Conservation (phyloP, 2,329 filamentous ascomycete species). For the Fusarium nurragi region DNA sequence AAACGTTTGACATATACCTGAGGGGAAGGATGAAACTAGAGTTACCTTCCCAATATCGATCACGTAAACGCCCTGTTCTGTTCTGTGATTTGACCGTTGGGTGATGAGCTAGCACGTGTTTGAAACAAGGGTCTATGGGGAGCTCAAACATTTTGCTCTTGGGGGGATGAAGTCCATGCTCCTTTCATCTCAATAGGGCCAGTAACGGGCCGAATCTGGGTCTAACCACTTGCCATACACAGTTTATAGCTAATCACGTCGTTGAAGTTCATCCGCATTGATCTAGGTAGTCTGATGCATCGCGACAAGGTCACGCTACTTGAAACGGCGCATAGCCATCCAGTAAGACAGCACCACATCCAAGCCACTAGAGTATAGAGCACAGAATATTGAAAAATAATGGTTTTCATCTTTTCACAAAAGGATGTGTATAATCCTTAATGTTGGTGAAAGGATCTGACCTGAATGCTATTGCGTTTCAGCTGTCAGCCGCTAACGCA, state of each 20-base stretch:
- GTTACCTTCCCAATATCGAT: constrained; percentile 5
- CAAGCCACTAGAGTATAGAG: background rate
- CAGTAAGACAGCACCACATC: background rate
- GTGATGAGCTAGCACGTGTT: constrained; percentile 10
- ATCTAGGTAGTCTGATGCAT: background rate
- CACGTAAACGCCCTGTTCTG: background rate
- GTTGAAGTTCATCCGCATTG: background rate
- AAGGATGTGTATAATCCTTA: background rate
- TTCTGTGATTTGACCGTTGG: constrained; percentile 11
- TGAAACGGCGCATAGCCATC: background rate
- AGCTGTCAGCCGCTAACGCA: constrained; percentile 19
- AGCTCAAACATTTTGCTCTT: background rate
- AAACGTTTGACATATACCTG: constrained; percentile 33
- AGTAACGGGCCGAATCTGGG: constrained; percentile 23
- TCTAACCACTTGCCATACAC: background rate
- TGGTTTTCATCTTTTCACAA: too few relatives aligned
- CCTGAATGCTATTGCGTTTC: constrained; percentile 13
- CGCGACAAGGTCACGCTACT: background rate
- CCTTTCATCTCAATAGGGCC: constrained; percentile 30
- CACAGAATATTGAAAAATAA: too few relatives aligned
- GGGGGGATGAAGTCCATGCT: constrained; percentile 21
- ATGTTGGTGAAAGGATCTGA: constrained; percentile 10
- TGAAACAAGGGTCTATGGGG: constrained; percentile 23
- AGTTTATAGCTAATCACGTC: background rate
- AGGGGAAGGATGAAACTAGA: constrained; percentile 32